These are phyloP conservation scores for Termitomyces sp. DNA, from an alignment of 768 basidiomycete species.

Conservation along the genomic window DNA sequence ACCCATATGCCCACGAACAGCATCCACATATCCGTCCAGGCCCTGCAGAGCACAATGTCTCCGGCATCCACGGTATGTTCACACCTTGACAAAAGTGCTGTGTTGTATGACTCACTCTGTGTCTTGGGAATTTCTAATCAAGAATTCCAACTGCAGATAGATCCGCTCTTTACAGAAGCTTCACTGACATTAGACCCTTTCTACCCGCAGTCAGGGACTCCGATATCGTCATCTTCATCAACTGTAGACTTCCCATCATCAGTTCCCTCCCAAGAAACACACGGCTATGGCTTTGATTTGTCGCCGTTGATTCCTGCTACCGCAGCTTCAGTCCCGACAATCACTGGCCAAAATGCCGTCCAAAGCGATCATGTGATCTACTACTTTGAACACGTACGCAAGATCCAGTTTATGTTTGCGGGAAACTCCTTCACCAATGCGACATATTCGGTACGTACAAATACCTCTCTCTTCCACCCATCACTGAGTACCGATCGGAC, in stretches of 20 bases:
- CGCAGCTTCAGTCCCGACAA: conserved; percentile 15
- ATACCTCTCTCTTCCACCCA: conserved; percentile 2
- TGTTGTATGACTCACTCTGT: conserved; percentile 12
- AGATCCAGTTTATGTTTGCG: conserved; percentile 60
- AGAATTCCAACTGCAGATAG: conserved; percentile 30
- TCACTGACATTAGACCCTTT: conserved; percentile 24
- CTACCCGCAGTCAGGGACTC: conserved; percentile 21
- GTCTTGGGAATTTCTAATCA: conserved; percentile 31
- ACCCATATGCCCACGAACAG: conserved; percentile 18
- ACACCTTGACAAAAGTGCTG: conserved; percentile 10
- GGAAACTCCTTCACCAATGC: conserved; percentile 56
- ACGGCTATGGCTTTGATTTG: conserved; percentile 27
- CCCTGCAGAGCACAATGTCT: conserved; percentile 23
- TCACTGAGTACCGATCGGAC: conserved; percentile 1
- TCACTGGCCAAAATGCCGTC: conserved; percentile 32
- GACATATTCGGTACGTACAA: conserved; percentile 53
- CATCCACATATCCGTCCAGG: conserved; percentile 16
- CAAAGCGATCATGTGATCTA: conserved; percentile 61
- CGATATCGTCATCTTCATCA: conserved; percentile 22
- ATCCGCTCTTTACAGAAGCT: conserved; percentile 27
- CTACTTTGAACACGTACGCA: conserved; percentile 70
- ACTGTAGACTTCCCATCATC: conserved; percentile 24
- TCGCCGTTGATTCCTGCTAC: conserved; percentile 12
- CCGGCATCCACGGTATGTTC: conserved; percentile 40
- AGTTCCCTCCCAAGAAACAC: conserved; percentile 24